Base-by-base conservation (phyloP, 495 filamentous ascomycete species). In the Annulohypoxylon stygium region DNA sequence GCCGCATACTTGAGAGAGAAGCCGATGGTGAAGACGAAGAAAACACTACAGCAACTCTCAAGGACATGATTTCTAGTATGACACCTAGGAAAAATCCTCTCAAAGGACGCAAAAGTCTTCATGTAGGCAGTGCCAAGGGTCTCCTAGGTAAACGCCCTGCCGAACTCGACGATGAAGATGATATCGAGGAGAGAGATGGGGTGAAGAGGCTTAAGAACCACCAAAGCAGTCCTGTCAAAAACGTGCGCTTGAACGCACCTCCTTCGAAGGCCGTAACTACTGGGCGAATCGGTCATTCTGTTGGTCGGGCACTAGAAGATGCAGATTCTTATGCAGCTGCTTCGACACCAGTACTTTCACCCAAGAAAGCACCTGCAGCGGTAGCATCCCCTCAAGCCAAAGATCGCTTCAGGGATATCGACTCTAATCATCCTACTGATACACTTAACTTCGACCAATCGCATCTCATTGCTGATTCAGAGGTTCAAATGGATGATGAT, bases 141-240 rank as follows among this genome's bases (percentile, higher is more conserved):
- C 78, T 95, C 37, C 83, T 95, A 6, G 92, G 92, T 7, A 95
- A 94, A 74, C 85, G 92, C 20, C 92, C 92, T 4, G 81, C 82
- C 6, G 92, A 95, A 76, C 85, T 93, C 51, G 92, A 93, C 70
- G 83, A 87, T 16, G 88, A 90, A 12, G 91, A 93, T 4, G 92
- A 93, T 14, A 82, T 84, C n/a, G 88, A 88, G 69, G 81, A 84
- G 33, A 85, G 84, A 51, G 88, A 85, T 67, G 90, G 90, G 1
- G 86, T 92, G 9, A 93, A 93, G 77, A 85, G 90, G 57, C 83
- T 93, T 25, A 92, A 90, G 76, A 88, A 87, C n/a, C 88, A 86
- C 47, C 86, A 91, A 78, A 88, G 88, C 54, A 95, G 92, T 71
- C 92, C 92, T 3, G 91, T 94, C 70, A 95, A 95, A 81, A 91